Conservation (phyloP, 164 flowering plant species). For the Echeveria elegans region DNA sequence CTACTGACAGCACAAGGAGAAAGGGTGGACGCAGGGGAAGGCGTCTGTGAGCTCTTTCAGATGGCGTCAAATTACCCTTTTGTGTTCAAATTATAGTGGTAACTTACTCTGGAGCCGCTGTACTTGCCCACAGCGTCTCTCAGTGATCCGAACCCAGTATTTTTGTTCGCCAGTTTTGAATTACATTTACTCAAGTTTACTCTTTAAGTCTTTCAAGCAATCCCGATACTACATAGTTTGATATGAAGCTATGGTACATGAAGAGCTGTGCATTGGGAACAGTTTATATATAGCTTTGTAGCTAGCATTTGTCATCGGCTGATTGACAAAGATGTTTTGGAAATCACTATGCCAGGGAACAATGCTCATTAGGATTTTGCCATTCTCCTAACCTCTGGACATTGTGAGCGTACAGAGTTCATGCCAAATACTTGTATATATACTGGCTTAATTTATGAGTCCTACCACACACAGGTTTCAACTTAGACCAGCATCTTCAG, state of each 20-base stretch:
- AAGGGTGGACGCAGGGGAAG: no score
- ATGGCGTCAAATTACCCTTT: no score
- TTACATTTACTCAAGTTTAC: no score
- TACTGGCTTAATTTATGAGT: neutral
- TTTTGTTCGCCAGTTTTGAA: no score
- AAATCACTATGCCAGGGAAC: neutral
- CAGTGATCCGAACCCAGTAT: no score
- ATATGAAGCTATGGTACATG: no score
- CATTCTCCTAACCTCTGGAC: neutral
- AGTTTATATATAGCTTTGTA: neutral
- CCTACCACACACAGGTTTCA: neutral
- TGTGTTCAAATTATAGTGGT: no score
- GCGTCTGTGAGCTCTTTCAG: no score
- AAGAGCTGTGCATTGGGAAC: neutral
- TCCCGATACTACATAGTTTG: neutral
- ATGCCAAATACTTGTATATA: neutral
- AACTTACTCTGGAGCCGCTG: no score
- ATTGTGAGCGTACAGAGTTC: neutral
- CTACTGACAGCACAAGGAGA: no score
- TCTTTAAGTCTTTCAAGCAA: no score
- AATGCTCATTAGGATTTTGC: neutral
- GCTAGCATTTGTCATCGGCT: neutral
- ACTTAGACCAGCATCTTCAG: neutral
- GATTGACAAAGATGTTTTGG: neutral
- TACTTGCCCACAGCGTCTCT: no score